phyloP scores from a whole-genome alignment of 73 alveolate genomes.

The Paramecium octaurelia region DNA sequence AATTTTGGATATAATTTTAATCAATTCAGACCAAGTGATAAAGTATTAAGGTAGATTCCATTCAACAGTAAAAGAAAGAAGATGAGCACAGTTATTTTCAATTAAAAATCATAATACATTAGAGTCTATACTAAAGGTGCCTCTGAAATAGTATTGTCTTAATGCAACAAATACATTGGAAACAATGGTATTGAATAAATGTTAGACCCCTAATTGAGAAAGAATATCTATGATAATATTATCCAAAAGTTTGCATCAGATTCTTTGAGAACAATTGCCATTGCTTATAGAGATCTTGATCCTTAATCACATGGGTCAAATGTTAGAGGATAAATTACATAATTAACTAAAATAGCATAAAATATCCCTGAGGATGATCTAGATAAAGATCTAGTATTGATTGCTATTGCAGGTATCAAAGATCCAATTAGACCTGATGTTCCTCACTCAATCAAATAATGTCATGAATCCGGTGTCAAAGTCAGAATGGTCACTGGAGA shows the following conservation, averaged over 20 bases:
- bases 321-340: background rate
- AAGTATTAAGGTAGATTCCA: conserved; percentile 67
- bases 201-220: conserved; percentile 42
- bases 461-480: conserved; percentile 85
- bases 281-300: conserved; percentile 80
- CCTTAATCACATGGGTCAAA: background rate
- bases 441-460: conserved; percentile 80
- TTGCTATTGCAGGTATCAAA: conserved; percentile 75
- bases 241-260: conserved; percentile 80
- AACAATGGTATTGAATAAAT: conserved; percentile 68
- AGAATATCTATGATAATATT: conserved; percentile 61
- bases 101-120: conserved; percentile 64
- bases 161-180: conserved; percentile 69
- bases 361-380: conserved; percentile 41
- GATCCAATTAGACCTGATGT: conserved; percentile 91
- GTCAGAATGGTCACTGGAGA: conserved; percentile 98
- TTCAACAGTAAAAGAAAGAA: conserved; percentile 92
- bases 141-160: conserved; percentile 74
- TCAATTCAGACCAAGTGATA: conserved; percentile 29
- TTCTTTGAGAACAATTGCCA: conserved; percentile 77
- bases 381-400: conserved; percentile 33
- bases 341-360: background rate
- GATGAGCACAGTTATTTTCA: conserved; percentile 85
- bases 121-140: conserved; percentile 86
- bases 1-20: conserved; percentile 51